These are phyloP conservation scores for Phialophora tarda DNA, from an alignment of 2,329 filamentous ascomycete species.

Conservation along the genomic window DNA sequence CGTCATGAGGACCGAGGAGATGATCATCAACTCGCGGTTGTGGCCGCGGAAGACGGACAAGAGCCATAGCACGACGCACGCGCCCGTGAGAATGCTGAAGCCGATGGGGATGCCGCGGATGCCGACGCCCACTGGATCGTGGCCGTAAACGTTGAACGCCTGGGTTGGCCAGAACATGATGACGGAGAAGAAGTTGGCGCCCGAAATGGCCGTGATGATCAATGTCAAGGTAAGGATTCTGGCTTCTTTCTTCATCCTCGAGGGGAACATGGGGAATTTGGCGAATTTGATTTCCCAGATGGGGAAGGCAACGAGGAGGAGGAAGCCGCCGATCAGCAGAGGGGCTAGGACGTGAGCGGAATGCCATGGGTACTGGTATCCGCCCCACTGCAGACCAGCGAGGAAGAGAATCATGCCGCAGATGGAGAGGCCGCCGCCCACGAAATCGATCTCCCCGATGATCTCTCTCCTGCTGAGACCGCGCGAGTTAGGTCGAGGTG, in stretches of 20 bases:
- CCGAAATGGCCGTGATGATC: conserved; percentile 64
- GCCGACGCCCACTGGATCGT: conserved; percentile 68
- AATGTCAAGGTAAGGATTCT: conserved; percentile 59
- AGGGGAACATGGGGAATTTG: conserved; percentile 55
- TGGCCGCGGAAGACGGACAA: conserved; percentile 64
- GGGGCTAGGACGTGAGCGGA: conserved; percentile 55
- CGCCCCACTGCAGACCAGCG: conserved; percentile 59
- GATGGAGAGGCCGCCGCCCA: conserved; percentile 57
- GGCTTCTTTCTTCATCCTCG: conserved; percentile 53
- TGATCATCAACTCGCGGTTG: conserved; percentile 65
- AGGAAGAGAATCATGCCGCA: conserved; percentile 56
- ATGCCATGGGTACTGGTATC: conserved; percentile 50
- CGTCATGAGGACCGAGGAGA: conserved; percentile 68
- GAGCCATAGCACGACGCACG: conserved; percentile 63
- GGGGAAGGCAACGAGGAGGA: conserved; percentile 51
- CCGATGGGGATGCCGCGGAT: conserved; percentile 69
- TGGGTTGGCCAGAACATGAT: conserved; percentile 68
- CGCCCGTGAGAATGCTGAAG: conserved; percentile 67
- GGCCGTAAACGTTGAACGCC: conserved; percentile 69
- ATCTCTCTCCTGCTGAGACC: conserved; percentile 44
- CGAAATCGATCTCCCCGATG: conserved; percentile 56
- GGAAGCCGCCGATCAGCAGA: conserved; percentile 51
- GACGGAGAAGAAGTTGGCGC: conserved; percentile 63
- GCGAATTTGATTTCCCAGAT: conserved; percentile 56
- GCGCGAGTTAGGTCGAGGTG: conserved; percentile 49